Evolutionary conservation across 2,329 filamentous ascomycete species (phyloP).

Genomic region (Fusarium sp.): DNA sequence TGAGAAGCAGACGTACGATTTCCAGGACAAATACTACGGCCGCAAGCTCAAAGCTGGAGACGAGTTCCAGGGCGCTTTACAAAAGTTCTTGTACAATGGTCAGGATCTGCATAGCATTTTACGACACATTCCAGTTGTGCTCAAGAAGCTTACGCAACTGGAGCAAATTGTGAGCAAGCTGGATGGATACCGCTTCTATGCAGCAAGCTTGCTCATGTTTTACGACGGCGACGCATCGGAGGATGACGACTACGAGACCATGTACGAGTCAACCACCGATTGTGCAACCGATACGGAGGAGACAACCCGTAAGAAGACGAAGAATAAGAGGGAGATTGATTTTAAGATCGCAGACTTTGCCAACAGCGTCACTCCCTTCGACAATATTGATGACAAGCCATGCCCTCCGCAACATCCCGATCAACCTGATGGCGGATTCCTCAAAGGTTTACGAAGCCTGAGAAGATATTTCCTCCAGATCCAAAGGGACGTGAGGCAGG

Average conservation of each 20-base stretch:
- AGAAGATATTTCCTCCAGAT: slow-evolving; percentile 88
- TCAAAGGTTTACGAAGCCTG: slow-evolving; percentile 83
- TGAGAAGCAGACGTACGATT: slow-evolving; percentile 84
- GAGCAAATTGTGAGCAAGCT: slow-evolving; percentile 85
- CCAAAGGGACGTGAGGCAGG: slow-evolving; percentile 75
- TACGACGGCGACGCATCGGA: slow-evolving; percentile 85
- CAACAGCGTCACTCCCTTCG: slow-evolving; percentile 92
- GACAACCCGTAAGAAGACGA: slow-evolving; percentile 57
- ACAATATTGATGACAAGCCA: slow-evolving; percentile 68
- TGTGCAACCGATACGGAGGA: slow-evolving; percentile 69
- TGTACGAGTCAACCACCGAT: slow-evolving; percentile 68
- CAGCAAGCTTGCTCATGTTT: slow-evolving; percentile 92
- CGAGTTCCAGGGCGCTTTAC: slow-evolving; percentile 90
- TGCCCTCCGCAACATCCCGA: slow-evolving; percentile 86
- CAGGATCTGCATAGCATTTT: slow-evolving; percentile 82
- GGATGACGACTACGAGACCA: slow-evolving; percentile 62
- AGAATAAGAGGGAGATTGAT: slow-evolving; percentile 74
- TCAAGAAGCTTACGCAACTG: slow-evolving; percentile 84
- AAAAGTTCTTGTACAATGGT: slow-evolving; percentile 91
- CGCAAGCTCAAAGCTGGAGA: slow-evolving; percentile 85
- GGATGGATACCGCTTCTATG: slow-evolving; percentile 92
- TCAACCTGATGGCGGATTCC: slow-evolving; percentile 87
- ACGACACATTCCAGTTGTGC: slow-evolving; percentile 86
- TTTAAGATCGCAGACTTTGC: slow-evolving; percentile 99
- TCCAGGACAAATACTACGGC: slow-evolving; percentile 98